Percentiles rank a stretch among this genome's conserved stretches.
Conservation (phyloP, 2,329 filamentous ascomycete species). For the Hortaea sp. region DNA sequence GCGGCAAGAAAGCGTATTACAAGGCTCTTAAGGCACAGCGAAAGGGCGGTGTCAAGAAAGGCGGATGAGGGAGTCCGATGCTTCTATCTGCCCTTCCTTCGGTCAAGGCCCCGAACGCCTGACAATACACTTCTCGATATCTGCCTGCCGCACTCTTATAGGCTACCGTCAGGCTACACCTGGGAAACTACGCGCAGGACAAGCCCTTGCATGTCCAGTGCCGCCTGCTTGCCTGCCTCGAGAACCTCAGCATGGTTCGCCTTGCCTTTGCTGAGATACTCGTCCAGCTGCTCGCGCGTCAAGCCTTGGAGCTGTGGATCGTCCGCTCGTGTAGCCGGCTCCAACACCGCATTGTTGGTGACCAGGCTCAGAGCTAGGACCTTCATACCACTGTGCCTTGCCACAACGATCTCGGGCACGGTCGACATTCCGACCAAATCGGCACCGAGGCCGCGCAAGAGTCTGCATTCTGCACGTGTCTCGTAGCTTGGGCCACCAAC, state of each 20-base stretch:
- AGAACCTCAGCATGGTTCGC: slow-evolving; percentile 58
- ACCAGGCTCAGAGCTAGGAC: slow-evolving; percentile 57
- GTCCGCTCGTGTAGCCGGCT: slow-evolving; percentile 49
- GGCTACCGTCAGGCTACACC: slow-evolving; percentile 16
- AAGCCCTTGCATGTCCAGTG: slow-evolving; percentile 50
- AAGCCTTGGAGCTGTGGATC: slow-evolving; percentile 43
- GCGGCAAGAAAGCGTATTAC: slow-evolving; percentile 84
- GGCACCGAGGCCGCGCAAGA: slow-evolving; percentile 51
- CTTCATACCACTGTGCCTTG: slow-evolving; percentile 52
- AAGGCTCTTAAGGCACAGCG: slow-evolving; percentile 61
- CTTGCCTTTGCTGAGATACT: slow-evolving; percentile 47
- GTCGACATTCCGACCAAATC: slow-evolving; percentile 64
- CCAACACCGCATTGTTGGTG: slow-evolving; percentile 53
- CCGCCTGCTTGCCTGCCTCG: slow-evolving; percentile 49
- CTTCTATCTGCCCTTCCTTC: background rate
- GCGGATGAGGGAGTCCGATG: slow-evolving; percentile 2
- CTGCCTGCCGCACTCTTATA: background rate
- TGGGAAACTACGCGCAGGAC: slow-evolving; percentile 37
- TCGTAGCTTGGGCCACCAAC: slow-evolving; percentile 56
- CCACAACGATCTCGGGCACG: slow-evolving; percentile 57
- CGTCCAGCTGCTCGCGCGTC: slow-evolving; percentile 41
- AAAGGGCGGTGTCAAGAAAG: slow-evolving; percentile 27
- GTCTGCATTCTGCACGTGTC: slow-evolving; percentile 54
- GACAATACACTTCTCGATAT: too few relatives aligned
- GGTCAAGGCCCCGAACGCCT: background rate